These are phyloP conservation scores for Ophiostoma piceae DNA, from an alignment of 2,329 filamentous ascomycete species.

Conservation along the genomic window DNA sequence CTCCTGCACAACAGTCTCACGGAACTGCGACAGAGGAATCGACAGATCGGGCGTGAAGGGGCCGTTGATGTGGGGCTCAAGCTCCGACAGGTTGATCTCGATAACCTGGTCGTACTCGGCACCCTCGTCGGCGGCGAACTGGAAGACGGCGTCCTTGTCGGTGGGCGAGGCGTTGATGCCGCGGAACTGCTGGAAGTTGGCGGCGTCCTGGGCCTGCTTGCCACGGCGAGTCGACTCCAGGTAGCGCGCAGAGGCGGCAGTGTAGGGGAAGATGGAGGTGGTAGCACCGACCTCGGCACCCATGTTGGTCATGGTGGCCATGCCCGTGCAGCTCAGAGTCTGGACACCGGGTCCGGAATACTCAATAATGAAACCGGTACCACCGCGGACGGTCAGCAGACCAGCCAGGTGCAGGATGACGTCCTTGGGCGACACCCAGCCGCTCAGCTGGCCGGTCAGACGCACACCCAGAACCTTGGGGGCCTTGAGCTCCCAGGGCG, in stretches of 20 bases:
- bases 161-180: constrained; percentile 36
- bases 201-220: constrained; percentile 62
- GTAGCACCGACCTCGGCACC: constrained; percentile 86
- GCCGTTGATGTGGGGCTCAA: constrained; percentile 96
- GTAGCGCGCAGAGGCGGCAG: constrained; percentile 75
- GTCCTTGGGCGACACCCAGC: constrained; percentile 94
- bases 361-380: constrained; percentile 91
- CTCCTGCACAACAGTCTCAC: constrained; percentile 74
- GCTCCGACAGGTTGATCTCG: constrained; percentile 78
- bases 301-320: constrained; percentile 91
- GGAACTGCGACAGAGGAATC: constrained; percentile 86
- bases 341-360: constrained; percentile 89
- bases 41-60: constrained; percentile 95
- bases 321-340: constrained; percentile 83
- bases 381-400: constrained; percentile 83
- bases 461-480: constrained; percentile 84
- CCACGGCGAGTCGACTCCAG: constrained; percentile 75
- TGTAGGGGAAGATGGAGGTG: constrained; percentile 92
- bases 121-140: constrained; percentile 70
- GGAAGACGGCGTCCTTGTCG: constrained; percentile 48
- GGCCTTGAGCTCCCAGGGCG: constrained; percentile 95
- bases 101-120: constrained; percentile 89
- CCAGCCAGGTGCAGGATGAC: constrained; percentile 88
- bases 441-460: constrained; percentile 74
- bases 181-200: constrained; percentile 53